phyloP scores from a whole-genome alignment of 75 land plant genomes.

The Picea glauca region DNA sequence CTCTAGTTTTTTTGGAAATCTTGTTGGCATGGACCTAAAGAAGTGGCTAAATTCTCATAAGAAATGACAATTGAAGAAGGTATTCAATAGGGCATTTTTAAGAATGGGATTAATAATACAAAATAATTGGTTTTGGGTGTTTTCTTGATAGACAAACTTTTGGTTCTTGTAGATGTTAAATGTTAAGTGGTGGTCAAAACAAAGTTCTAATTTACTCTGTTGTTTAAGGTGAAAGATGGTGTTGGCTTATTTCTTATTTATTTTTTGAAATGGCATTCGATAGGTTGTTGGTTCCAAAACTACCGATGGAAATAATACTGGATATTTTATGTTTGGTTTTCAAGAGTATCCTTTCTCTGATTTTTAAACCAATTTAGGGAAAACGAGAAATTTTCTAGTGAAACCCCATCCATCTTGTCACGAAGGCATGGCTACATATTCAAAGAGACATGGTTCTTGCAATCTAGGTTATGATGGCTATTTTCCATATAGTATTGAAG shows the following conservation, averaged over 20 bases:
- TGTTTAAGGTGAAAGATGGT: not conserved
- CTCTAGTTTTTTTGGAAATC: constrained; percentile 25
- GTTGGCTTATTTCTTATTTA: not conserved
- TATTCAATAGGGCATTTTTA: constrained; percentile 1
- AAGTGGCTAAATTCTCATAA: not conserved
- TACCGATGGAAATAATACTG: not conserved
- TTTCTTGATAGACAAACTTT: not conserved
- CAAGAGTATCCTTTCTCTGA: not conserved
- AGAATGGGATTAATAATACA: not conserved
- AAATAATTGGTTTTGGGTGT: not conserved
- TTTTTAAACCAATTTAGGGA: not conserved
- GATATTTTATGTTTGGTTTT: not conserved
- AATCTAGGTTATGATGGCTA: not conserved
- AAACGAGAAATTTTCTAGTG: not conserved
- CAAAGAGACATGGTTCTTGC: not conserved
- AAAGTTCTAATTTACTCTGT: not conserved
- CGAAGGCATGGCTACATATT: not conserved
- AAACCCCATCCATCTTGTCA: not conserved
- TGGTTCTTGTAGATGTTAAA: not conserved
- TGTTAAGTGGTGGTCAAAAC: not conserved
- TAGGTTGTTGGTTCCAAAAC: not conserved
- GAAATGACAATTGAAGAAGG: constrained; percentile 22
- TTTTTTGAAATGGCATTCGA: not conserved
- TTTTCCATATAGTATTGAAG: not conserved
- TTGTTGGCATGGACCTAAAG: constrained; percentile 31